Conservation (phyloP, 805 yeast species). For the Nakazawaea ambrosiae region DNA sequence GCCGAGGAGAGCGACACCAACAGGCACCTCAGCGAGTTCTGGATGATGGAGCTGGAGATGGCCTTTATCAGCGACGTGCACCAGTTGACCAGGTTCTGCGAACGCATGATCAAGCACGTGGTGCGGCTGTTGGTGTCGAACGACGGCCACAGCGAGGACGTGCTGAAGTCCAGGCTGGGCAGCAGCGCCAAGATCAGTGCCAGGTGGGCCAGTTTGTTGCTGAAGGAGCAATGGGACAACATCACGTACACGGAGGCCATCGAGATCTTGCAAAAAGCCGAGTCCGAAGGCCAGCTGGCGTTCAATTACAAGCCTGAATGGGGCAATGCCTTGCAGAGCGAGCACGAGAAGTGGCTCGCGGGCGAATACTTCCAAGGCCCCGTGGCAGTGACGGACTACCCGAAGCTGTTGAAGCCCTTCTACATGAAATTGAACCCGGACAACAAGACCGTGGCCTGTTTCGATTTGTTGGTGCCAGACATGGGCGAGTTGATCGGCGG, state of each 20-base stretch:
- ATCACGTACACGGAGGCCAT: constrained; percentile 77
- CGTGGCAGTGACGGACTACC: constrained; percentile 87
- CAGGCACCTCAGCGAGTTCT: constrained; percentile 88
- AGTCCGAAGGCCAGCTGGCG: constrained; percentile 21
- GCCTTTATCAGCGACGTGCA: constrained; percentile 53
- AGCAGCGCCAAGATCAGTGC: constrained; percentile 26
- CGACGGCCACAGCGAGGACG: constrained; percentile 26
- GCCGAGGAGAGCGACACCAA: constrained; percentile 91
- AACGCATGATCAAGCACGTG: constrained; percentile 57
- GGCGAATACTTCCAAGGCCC: constrained; percentile 62
- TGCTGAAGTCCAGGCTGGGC: constrained; percentile 9
- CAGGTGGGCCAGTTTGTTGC: constrained; percentile 56
- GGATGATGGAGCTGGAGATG: constrained; percentile 96
- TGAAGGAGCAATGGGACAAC: constrained; percentile 48
- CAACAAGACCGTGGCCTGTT: constrained; percentile 73
- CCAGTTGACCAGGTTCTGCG: constrained; percentile 61
- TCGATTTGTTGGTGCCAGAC: constrained; percentile 82
- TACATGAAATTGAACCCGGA: constrained; percentile 67
- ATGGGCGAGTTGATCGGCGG: constrained; percentile 96
- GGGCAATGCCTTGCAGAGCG: constrained; percentile 74
- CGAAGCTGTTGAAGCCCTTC: constrained; percentile 73
- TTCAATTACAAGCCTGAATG: constrained; percentile 44
- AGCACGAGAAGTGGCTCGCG: constrained; percentile 90
- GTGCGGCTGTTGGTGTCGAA: constrained; percentile 25
- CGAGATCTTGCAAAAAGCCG: constrained; percentile 33